These are phyloP conservation scores for Moricandia moricandioides DNA, from an alignment of 345 rosid species.

Conservation along the genomic window DNA sequence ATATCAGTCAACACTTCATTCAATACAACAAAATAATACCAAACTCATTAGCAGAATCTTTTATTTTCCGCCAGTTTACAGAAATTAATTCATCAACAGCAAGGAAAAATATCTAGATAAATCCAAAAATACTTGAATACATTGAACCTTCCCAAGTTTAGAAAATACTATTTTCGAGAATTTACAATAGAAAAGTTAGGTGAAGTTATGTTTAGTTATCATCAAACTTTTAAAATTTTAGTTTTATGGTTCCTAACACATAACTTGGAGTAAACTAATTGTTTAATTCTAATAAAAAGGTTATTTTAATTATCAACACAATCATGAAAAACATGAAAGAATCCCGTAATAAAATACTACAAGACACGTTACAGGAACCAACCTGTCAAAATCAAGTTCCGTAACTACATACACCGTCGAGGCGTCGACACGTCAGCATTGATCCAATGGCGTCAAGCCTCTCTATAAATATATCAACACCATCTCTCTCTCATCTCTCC, in stretches of 20 bases:
- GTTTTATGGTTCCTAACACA: background rate
- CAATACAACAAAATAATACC: too few relatives aligned
- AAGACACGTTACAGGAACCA: background rate
- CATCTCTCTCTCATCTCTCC: background rate
- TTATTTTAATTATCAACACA: background rate
- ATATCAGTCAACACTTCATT: too few relatives aligned
- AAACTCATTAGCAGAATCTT: too few relatives aligned
- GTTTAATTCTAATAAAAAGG: background rate
- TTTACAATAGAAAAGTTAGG: too few relatives aligned
- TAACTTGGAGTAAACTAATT: background rate
- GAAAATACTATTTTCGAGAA: too few relatives aligned
- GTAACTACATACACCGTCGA: background rate
- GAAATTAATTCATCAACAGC: too few relatives aligned
- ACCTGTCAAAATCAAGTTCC: background rate
- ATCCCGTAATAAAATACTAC: background rate
- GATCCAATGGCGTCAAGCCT: background rate
- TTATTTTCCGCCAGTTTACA: too few relatives aligned
- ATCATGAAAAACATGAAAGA: background rate
- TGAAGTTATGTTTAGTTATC: too few relatives aligned
- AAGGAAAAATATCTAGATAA: too few relatives aligned
- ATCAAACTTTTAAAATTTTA: background rate
- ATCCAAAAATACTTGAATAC: too few relatives aligned
- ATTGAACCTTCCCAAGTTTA: too few relatives aligned
- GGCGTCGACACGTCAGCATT: slow-evolving; percentile 26
- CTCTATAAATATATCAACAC: slow-evolving; percentile 7